Evolutionary conservation across 352 stramenopile species (phyloP), one percentile per base, ranked within the genome.

Genomic region (Phytophthora syringae): DNA sequence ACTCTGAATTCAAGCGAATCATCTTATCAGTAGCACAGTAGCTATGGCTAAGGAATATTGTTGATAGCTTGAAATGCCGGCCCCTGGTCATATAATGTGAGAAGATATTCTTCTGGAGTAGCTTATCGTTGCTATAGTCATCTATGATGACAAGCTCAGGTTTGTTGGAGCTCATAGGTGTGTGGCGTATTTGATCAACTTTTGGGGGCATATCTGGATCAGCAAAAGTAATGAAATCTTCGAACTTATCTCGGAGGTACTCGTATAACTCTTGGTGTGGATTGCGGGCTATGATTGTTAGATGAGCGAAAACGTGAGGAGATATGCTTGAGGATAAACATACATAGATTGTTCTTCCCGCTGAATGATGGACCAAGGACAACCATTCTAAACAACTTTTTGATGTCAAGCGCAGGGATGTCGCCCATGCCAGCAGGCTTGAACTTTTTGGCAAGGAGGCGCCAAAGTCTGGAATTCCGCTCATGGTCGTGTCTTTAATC

Each of bases 131-230:
- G 10, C 15, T 51, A 15, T 63, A 69, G 7, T 69, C 60, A 34
- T 69, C 60, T 21, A 69, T 69, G n/a, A 69, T 56, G 3, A 69
- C 52, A 7, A 69, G 25, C 39, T 72, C 51, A 47, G 50, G 50
- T 25, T 70, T 65, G 21, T 57, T 64, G 5, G 43, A 50, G 21
- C n/a, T 53, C 5, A 62, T 27, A 3, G 54, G 43, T 2, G 54
- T 62, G 39, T 50, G 54, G 4, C 54, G 32, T 3, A 62, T 36
- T 18, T 54, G 54, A 62, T 54, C 44, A 28, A 54, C 54, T 12
- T 10, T 54, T 18, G 54, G 54, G 30, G 43, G 28, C 2, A 22
- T 47, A 22, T 72, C 37, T 39, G 52, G 44, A 47, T 67, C 16
- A 18, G 37, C 39, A 7, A 64, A 64, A 2, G 56, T 43, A n/a